Base-by-base conservation (phyloP, 768 basidiomycete species). In the Boletus coccyginus region DNA sequence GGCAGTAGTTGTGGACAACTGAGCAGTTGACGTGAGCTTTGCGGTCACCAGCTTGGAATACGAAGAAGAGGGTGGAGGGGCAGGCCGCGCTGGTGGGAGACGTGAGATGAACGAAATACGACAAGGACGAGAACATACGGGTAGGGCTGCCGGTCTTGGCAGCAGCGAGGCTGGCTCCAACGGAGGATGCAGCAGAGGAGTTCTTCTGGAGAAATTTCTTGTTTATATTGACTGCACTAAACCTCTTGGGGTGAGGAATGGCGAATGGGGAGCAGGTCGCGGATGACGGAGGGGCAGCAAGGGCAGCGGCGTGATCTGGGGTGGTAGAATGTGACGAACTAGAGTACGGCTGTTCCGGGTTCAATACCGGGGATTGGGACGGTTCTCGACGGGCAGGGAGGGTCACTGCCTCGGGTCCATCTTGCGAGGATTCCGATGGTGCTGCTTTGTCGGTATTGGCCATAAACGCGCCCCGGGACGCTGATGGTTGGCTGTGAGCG, bases 121-220 rank as follows among this genome's bases (percentile, higher is more conserved):
- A 53, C 16, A 52, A 2, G 52, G 56, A 39, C n/a, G 50, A 46
- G 19, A 47, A 75, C 84, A 68, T 69, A 88, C 87, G 76, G 59
- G 75, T 73, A 42, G 82, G 69, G 46, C 76, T 78, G 33, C 80
- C 82, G 11, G 80, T 59, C 73, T 85, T 90, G 55, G 73, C 61
- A 41, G 77, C 46, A 46, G 75, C 67, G 33, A 78, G 76, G 48
- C 70, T 68, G 21, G 81, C 72, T 29, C 78, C 73, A 47, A 76
- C 64, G 19, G 82, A 74, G 36, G 77, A 65, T 27, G 83, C 69
- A 46, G 76, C 73, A 27, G 85, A 77, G 41, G 86, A 85, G 53
- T 88, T 89, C 81, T 95, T 96, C 77, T 94, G 90, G 42, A 98
- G 77, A 73, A 98, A 98, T 73, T 92, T 93, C 84, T 94, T 96